Percentiles rank a stretch among this genome's conserved stretches.
phyloP scores from a whole-genome alignment of 2,329 filamentous ascomycete genomes.

The Talaromyces sp. region DNA sequence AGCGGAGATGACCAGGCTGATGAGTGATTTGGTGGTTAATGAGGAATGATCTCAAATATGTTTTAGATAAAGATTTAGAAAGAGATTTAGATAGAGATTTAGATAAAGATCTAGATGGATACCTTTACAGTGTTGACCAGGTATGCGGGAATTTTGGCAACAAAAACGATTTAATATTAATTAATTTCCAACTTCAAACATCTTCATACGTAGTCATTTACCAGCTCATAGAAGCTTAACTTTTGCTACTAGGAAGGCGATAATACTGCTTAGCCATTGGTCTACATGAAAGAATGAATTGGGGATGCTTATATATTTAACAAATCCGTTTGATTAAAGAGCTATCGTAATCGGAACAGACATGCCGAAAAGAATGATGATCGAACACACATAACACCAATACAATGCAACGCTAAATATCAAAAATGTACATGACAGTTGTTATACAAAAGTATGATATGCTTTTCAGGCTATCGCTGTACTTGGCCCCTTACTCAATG shows the following conservation, averaged over 20 bases:
- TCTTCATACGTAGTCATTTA: not conserved
- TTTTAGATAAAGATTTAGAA: not conserved
- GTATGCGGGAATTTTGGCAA: not conserved
- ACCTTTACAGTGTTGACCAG: not conserved
- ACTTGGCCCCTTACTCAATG: constrained; percentile 49
- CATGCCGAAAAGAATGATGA: not conserved
- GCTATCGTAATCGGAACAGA: no score
- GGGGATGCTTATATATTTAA: no score
- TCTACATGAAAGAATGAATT: not conserved
- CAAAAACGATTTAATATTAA: not conserved
- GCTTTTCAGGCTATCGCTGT: not conserved
- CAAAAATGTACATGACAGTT: not conserved
- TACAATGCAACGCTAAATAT: not conserved
- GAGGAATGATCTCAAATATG: not conserved
- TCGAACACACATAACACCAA: not conserved
- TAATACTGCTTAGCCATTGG: not conserved
- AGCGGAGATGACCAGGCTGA: not conserved
- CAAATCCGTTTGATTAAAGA: not conserved
- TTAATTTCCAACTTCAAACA: not conserved
- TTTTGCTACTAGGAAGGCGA: not conserved
- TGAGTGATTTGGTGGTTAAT: not conserved
- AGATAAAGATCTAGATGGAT: not conserved
- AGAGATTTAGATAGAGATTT: not conserved
- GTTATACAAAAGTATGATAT: not conserved
- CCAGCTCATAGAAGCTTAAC: not conserved